A percentile compares a stretch with the other conserved stretches of the same genome.
Conservation (phyloP, 176 grass and related monocot genomes). For the Zea luxurians region DNA sequence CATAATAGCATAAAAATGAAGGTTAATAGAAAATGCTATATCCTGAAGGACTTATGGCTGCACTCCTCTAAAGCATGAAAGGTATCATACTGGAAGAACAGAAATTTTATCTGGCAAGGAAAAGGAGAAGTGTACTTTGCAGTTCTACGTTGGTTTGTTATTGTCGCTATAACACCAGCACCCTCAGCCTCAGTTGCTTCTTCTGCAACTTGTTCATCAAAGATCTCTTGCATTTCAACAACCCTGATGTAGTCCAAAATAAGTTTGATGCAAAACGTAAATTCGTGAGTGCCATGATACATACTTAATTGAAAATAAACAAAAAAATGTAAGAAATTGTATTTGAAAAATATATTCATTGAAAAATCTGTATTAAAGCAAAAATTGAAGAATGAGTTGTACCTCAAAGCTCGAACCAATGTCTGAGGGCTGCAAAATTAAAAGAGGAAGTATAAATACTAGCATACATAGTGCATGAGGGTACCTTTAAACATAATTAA, state of each 20-base stretch:
- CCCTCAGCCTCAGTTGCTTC: slow-evolving; percentile 98
- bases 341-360: slow-evolving; percentile 25
- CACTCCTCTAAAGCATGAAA: slow-evolving; percentile 8
- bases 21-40: slow-evolving; percentile 12
- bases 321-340: background rate
- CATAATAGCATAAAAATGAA: slow-evolving; percentile 27
- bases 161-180: slow-evolving; percentile 72
- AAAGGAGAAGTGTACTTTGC: slow-evolving; percentile 60
- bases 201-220: slow-evolving; percentile 98
- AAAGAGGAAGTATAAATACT: slow-evolving; percentile 43
- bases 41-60: slow-evolving; percentile 30
- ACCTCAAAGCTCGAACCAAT: slow-evolving; percentile 94
- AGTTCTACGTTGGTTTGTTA: slow-evolving; percentile 88
- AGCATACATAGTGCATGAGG: slow-evolving; percentile 11
- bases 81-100: slow-evolving; percentile 21
- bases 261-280: slow-evolving; percentile 46
- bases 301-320: slow-evolving; percentile 21
- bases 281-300: slow-evolving; percentile 22
- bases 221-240: slow-evolving; percentile 99
- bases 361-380: slow-evolving; percentile 10
- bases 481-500: slow-evolving; percentile 37
- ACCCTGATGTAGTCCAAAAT: slow-evolving; percentile 50
- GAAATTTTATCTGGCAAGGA: slow-evolving; percentile 18
- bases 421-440: slow-evolving; percentile 88
- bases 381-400: slow-evolving; percentile 38